Evolutionary conservation across 805 yeast species (phyloP), one percentile per base, ranked within the genome.

Genomic region (Candida golubevii): DNA sequence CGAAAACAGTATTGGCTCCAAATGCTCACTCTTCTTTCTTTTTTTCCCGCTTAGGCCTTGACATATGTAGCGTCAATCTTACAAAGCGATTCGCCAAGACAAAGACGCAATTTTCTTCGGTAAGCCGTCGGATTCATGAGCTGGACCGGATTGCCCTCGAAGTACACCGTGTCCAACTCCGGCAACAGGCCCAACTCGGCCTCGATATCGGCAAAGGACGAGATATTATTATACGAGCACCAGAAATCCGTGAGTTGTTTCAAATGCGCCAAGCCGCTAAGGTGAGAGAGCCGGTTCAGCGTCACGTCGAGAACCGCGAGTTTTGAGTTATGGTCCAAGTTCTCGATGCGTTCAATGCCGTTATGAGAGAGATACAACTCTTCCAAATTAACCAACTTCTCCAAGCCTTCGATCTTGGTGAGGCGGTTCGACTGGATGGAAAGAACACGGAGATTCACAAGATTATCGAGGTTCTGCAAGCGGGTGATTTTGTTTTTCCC

Each of bases 111-210:
- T 61, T 93, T 93, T 58, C 93, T 79, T 57, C 97, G 75, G 62
- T 93, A 93, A 41, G 89, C 81, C 1, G 93, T 82, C n/a, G 80
- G 80, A 53, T 85, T 84, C 15, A 76, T 61, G 27, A 66, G 53
- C 56, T 93, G 97, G 14, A 93, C 62, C 3, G 98, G 98, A 59
- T 91, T 91, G 8, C 93, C 91, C 65, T 93, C 99, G 51, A 93
- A 80, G 60, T 93, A 93, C 6, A 93, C 96, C 0, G 96, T 88
- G 41, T 88, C 95, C 42, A 93, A 69, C 6, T 76, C 69, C 1
- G 79, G 77, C 41, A 88, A 67, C 33, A 69, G 67, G 11, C 81
- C 79, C 47, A 93, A 72, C 59, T 88, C 82, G 15, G 74, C 62
- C 41, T 79, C 82, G 37, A 93, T 67, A 41, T 88, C 83, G 30